These are phyloP conservation scores for Candida koratica DNA, from an alignment of 805 yeast species.

Conservation along the genomic window DNA sequence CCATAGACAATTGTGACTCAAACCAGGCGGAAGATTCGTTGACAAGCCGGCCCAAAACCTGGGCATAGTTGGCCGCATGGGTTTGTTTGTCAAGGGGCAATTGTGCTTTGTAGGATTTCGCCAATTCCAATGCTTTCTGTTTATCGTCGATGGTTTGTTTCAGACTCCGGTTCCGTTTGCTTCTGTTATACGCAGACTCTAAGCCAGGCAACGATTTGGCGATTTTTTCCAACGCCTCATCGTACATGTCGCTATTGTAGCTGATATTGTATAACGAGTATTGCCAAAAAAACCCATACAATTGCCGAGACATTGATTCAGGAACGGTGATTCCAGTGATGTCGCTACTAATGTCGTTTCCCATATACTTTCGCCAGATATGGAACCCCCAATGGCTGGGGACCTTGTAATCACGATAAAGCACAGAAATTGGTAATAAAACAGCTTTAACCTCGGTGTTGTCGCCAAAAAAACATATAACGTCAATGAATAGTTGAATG, in stretches of 20 bases:
- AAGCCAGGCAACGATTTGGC: slow-evolving; percentile 13
- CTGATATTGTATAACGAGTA: slow-evolving; percentile 67
- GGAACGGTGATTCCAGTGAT: neutral
- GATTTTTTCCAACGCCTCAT: slow-evolving; percentile 40
- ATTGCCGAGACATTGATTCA: slow-evolving; percentile 27
- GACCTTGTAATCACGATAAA: slow-evolving; percentile 43
- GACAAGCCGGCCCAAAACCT: slow-evolving; percentile 24
- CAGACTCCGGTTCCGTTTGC: slow-evolving; percentile 1
- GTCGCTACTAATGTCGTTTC: slow-evolving; percentile 11
- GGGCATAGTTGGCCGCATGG: slow-evolving; percentile 42
- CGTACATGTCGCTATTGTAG: slow-evolving; percentile 49
- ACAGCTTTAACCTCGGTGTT: slow-evolving; percentile 24
- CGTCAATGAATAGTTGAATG: slow-evolving; percentile 57
- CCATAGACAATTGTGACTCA: slow-evolving; percentile 14
- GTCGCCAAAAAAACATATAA: slow-evolving; percentile 50
- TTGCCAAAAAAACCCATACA: slow-evolving; percentile 70
- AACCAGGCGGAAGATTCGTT: slow-evolving; percentile 40
- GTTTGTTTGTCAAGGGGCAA: slow-evolving; percentile 39
- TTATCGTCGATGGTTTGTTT: slow-evolving; percentile 19
- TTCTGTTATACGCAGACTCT: slow-evolving; percentile 9
- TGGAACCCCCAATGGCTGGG: slow-evolving; percentile 68
- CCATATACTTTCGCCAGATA: slow-evolving; percentile 60
- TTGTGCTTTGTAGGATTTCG: slow-evolving; percentile 15
- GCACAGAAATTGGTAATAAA: slow-evolving; percentile 25
- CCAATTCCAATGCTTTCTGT: slow-evolving; percentile 21